These are phyloP conservation scores for Hyaloperonospora arabidopsidis DNA, from an alignment of 352 stramenopile genomes.

Conservation along the genomic window DNA sequence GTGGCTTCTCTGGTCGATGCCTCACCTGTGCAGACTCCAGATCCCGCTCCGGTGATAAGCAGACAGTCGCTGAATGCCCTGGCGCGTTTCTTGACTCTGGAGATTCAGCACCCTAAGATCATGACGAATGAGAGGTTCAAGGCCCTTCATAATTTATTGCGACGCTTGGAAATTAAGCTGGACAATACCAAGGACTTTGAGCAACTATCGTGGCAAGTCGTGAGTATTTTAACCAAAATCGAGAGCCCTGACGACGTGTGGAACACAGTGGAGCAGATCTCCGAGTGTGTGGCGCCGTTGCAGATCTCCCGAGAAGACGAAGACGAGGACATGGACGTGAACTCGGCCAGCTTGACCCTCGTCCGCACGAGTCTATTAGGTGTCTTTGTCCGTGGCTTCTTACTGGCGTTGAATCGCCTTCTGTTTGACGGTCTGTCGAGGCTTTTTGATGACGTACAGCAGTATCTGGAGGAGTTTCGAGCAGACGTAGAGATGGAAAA, in stretches of 20 bases:
- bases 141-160: conserved; percentile 36
- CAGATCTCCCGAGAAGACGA: conserved; percentile 15
- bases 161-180: conserved; percentile 37
- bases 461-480: conserved; percentile 43
- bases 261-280: conserved; percentile 58
- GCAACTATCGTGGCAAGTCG: conserved; percentile 39
- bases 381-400: conserved; percentile 61
- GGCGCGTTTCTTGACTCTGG: conserved; percentile 42
- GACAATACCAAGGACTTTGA: conserved; percentile 31
- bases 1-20: conserved; percentile 17
- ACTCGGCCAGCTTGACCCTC: conserved; percentile 45
- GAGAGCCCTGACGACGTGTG: conserved; percentile 56
- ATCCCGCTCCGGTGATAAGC: conserved; percentile 14
- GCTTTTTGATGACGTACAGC: conserved; percentile 53
- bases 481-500: conserved; percentile 28
- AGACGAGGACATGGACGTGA: conserved; percentile 13
- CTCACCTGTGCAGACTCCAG: not conserved
- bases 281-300: conserved; percentile 49
- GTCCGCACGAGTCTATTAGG: conserved; percentile 50
- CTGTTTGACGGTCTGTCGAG: conserved; percentile 67
- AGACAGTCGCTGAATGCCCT: conserved; percentile 36
- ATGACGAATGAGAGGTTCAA: conserved; percentile 18
- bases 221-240: conserved; percentile 44
- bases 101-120: conserved; percentile 42
- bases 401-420: conserved; percentile 46